Percentiles rank a stretch among this genome's conserved stretches.
phyloP scores from a whole-genome alignment of 2,329 filamentous ascomycete species.

The Phaeophleospora eucalypticola region DNA sequence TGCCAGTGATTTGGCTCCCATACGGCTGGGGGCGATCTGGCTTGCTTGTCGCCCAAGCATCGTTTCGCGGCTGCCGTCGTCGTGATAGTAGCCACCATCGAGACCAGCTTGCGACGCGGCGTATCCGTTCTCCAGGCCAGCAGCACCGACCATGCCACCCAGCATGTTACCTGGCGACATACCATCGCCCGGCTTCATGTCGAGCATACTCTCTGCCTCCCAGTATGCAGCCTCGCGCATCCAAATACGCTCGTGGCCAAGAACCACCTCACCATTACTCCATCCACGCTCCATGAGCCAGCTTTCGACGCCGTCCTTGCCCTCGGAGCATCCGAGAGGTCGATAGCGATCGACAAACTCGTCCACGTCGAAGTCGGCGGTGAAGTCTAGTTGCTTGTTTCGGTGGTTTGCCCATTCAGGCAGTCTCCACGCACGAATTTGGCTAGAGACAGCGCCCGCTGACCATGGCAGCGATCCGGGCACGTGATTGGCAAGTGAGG shows the following conservation, averaged over 20 bases:
- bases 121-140: conserved; percentile 68
- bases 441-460: conserved; percentile 84
- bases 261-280: conserved; percentile 94
- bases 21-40: conserved; percentile 42
- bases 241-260: conserved; percentile 91
- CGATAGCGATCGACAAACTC: conserved; percentile 85
- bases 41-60: conserved; percentile 54
- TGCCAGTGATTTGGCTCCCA: conserved; percentile 40
- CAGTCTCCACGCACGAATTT: conserved; percentile 87
- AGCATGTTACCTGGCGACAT: conserved; percentile 35
- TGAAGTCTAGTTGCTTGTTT: conserved; percentile 89
- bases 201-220: conserved; percentile 95
- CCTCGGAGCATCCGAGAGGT: conserved; percentile 79
- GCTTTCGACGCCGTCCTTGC: conserved; percentile 85
- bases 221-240: conserved; percentile 93
- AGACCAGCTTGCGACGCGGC: conserved; percentile 50
- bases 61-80: conserved; percentile 67
- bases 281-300: conserved; percentile 94
- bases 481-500: conserved; percentile 66
- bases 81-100: conserved; percentile 30
- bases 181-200: conserved; percentile 66
- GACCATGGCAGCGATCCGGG: conserved; percentile 84
- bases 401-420: conserved; percentile 95
- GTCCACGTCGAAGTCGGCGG: conserved; percentile 89
- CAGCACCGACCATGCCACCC: conserved; percentile 51